Conservation (phyloP, 352 stramenopile species). For the Phytophthora rubi region DNA sequence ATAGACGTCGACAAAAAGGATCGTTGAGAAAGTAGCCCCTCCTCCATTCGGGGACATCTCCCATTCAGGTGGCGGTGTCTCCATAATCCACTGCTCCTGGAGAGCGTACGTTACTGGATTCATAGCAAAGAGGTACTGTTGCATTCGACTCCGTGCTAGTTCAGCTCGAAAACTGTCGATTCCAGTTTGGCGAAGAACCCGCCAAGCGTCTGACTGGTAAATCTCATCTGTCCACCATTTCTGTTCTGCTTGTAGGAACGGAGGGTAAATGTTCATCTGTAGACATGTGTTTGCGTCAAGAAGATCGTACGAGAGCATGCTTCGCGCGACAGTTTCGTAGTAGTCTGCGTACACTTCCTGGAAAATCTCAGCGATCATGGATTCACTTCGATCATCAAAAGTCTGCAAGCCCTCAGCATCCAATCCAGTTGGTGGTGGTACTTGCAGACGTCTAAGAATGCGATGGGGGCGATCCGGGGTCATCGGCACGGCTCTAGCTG, state of each 20-base stretch:
- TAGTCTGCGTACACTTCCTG: slow-evolving; percentile 84
- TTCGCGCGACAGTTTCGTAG: slow-evolving; percentile 73
- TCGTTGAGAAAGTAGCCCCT: slow-evolving; percentile 58
- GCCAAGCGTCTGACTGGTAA: slow-evolving; percentile 80
- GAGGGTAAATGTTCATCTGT: slow-evolving; percentile 84
- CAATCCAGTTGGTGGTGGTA: slow-evolving; percentile 61
- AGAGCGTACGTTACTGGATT: slow-evolving; percentile 88
- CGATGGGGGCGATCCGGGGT: slow-evolving; percentile 59
- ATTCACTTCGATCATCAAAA: slow-evolving; percentile 73
- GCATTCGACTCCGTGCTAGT: slow-evolving; percentile 45
- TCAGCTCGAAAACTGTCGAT: slow-evolving; percentile 61
- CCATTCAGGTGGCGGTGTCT: slow-evolving; percentile 75
- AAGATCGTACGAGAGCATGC: slow-evolving; percentile 91
- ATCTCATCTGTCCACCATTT: slow-evolving; percentile 87
- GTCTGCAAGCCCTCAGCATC: slow-evolving; percentile 47
- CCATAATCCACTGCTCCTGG: slow-evolving; percentile 88
- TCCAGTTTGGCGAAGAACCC: slow-evolving; percentile 81
- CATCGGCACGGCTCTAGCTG: slow-evolving; percentile 67
- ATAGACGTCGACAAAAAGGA: slow-evolving; percentile 87
- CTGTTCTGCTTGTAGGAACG: slow-evolving; percentile 79
- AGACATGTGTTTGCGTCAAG: slow-evolving; percentile 72
- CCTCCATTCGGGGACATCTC: slow-evolving; percentile 54
- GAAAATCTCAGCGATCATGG: slow-evolving; percentile 75
- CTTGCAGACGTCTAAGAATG: slow-evolving; percentile 73
- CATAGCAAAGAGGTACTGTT: slow-evolving; percentile 68